Evolutionary conservation across 805 yeast genomes (phyloP).

Genomic region (Sugiyamaella chiloensis): DNA sequence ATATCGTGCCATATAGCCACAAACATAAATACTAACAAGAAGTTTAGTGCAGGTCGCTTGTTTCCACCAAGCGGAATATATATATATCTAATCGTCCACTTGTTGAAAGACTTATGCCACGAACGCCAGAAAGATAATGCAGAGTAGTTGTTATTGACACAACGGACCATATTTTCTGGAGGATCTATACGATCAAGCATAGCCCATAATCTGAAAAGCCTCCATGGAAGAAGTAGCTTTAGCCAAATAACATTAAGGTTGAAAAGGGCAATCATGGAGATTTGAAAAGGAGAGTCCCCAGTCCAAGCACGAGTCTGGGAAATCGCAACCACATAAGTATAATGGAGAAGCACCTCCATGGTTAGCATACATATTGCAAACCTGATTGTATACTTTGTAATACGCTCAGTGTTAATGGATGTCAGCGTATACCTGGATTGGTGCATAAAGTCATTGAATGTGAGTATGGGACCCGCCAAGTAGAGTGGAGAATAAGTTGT

Average conservation of each 20-base stretch:
- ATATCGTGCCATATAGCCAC: slow-evolving; percentile 99
- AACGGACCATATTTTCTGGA: slow-evolving; percentile 96
- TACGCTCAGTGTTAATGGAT: slow-evolving; percentile 55
- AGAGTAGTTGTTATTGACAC: slow-evolving; percentile 91
- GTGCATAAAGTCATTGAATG: slow-evolving; percentile 85
- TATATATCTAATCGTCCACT: slow-evolving; percentile 85
- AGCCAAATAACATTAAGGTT: slow-evolving; percentile 91
- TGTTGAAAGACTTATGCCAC: slow-evolving; percentile 94
- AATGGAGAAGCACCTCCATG: slow-evolving; percentile 89
- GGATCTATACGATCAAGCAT: slow-evolving; percentile 90
- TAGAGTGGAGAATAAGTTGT: slow-evolving; percentile 82
- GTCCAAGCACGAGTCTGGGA: slow-evolving; percentile 87
- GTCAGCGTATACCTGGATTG: slow-evolving; percentile 56
- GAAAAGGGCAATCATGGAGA: slow-evolving; percentile 90
- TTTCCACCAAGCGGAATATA: slow-evolving; percentile 92
- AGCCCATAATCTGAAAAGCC: slow-evolving; percentile 91
- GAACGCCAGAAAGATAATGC: slow-evolving; percentile 98
- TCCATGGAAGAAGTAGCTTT: slow-evolving; percentile 91
- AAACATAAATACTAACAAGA: slow-evolving; percentile 84
- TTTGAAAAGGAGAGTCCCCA: slow-evolving; percentile 85
- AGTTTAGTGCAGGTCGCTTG: slow-evolving; percentile 64
- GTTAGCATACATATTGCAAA: slow-evolving; percentile 69
- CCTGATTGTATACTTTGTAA: slow-evolving; percentile 60
- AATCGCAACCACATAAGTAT: slow-evolving; percentile 88
- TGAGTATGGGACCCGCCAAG: slow-evolving; percentile 91